Percentiles rank a stretch among this genome's conserved stretches.
Conservation (phyloP, 1,284 basidiomycete species). For the Pseudozyma sp. region DNA sequence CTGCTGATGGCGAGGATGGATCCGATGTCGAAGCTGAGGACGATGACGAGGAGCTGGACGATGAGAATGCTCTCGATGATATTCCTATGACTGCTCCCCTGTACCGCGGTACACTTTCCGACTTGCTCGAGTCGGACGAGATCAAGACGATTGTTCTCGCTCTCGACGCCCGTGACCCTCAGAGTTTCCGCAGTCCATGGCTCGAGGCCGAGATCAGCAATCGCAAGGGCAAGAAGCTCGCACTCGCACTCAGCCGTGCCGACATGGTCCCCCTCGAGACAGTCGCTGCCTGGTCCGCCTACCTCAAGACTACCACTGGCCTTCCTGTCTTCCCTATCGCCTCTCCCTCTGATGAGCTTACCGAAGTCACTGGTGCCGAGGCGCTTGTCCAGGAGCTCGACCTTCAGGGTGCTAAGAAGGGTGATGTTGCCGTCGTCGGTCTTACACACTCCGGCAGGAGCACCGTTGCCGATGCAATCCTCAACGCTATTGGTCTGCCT, state of each 20-base stretch:
- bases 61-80: constrained; percentile 32
- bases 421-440: constrained; percentile 54
- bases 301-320: constrained; percentile 28
- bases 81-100: constrained; percentile 46
- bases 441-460: constrained; percentile 58
- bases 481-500: constrained; percentile 47
- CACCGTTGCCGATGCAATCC: constrained; percentile 52
- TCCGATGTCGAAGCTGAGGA: constrained; percentile 34
- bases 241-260: constrained; percentile 51
- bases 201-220: constrained; percentile 45
- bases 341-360: constrained; percentile 34
- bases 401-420: constrained; percentile 35
- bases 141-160: constrained; percentile 54
- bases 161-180: constrained; percentile 62
- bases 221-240: constrained; percentile 40
- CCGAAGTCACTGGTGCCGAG: constrained; percentile 40
- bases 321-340: constrained; percentile 54
- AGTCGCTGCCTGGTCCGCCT: constrained; percentile 54
- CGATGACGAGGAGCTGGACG: constrained; percentile 37
- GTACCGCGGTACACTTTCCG: constrained; percentile 44
- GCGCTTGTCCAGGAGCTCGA: constrained; percentile 52
- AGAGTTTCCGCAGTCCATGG: constrained; percentile 56
- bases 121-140: constrained; percentile 35
- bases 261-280: constrained; percentile 63
- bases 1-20: constrained; percentile 16